Conservation (phyloP, 371 early-diverging fungal genomes). For the Umbelopsis sp. region DNA sequence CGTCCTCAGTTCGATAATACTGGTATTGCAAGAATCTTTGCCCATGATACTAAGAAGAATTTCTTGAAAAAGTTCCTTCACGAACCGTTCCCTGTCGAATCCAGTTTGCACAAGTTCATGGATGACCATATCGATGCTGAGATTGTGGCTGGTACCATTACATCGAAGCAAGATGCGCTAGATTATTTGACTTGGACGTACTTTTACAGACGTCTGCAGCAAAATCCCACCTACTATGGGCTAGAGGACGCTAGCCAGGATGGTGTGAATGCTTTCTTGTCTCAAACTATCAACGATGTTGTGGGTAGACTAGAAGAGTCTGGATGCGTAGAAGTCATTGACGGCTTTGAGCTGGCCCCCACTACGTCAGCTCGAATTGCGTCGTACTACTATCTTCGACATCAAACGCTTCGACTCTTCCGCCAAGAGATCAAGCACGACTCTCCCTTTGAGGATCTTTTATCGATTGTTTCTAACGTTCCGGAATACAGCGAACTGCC, state of each 20-base stretch:
- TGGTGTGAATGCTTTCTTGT: conserved; percentile 76
- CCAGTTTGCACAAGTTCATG: conserved; percentile 73
- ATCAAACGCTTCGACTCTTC: conserved; percentile 78
- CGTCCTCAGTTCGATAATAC: conserved; percentile 96
- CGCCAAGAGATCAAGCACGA: conserved; percentile 48
- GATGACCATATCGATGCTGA: conserved; percentile 95
- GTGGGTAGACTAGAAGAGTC: conserved; percentile 68
- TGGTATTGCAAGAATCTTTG: conserved; percentile 87
- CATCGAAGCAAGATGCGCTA: conserved; percentile 87
- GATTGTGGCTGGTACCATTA: conserved; percentile 84
- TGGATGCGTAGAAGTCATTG: conserved; percentile 72
- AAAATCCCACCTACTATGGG: conserved; percentile 96
- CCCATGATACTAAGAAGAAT: conserved; percentile 90
- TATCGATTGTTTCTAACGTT: conserved; percentile 77
- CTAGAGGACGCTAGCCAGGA: conserved; percentile 72
- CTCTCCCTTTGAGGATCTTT: conserved; percentile 59
- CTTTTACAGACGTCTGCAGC: conserved; percentile 85
- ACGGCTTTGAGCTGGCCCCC: conserved; percentile 65
- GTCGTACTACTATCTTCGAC: conserved; percentile 87
- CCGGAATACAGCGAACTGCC: conserved; percentile 90
- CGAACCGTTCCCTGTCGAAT: conserved; percentile 91
- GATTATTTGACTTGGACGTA: conserved; percentile 97
- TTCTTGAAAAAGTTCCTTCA: conserved; percentile 97
- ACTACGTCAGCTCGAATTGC: conserved; percentile 82
- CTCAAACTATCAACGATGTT: conserved; percentile 73